phyloP scores from a whole-genome alignment of 176 grass and related monocot species.

The Ananas comosus region DNA sequence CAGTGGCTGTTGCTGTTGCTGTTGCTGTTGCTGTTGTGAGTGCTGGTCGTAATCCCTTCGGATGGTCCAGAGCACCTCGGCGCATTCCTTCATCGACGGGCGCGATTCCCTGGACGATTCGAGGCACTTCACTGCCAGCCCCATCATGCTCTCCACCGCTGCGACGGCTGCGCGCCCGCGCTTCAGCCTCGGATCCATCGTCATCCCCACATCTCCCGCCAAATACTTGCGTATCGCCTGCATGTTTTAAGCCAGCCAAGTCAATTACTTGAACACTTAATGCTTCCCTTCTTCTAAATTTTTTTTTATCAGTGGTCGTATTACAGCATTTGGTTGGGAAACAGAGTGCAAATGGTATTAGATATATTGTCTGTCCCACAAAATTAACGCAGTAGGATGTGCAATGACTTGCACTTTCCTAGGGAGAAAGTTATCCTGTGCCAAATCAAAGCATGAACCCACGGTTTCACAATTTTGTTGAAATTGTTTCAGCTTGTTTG shows the following conservation, averaged over 20 bases:
- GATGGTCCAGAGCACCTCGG: conserved; percentile 74
- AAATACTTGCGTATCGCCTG: conserved; percentile 62
- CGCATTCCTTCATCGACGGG: conserved; percentile 57
- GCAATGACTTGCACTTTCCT: too few species aligned
- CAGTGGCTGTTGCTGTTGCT: conserved; percentile 25
- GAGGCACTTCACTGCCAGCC: conserved; percentile 63
- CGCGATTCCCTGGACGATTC: conserved; percentile 43
- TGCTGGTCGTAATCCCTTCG: conserved; percentile 52
- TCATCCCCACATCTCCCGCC: conserved; percentile 56
- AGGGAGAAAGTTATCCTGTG: too few species aligned
- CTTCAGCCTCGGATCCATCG: conserved; percentile 74
- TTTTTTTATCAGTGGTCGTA: neutral
- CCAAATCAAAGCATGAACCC: too few species aligned
- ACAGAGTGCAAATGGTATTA: too few species aligned
- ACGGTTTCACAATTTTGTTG: too few species aligned
- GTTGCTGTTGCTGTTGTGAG: conserved; percentile 39
- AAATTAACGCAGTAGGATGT: too few species aligned
- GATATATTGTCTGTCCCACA: too few species aligned
- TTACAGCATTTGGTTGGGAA: too few species aligned
- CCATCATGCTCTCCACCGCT: conserved; percentile 56
- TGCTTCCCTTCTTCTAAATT: neutral
- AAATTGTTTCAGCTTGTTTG: too few species aligned
- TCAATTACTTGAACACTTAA: neutral
- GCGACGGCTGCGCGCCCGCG: conserved; percentile 44
- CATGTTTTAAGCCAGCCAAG: neutral